Evolutionary conservation across 2,329 filamentous ascomycete genomes (phyloP).

Genomic region (Alternaria incomplexa): DNA sequence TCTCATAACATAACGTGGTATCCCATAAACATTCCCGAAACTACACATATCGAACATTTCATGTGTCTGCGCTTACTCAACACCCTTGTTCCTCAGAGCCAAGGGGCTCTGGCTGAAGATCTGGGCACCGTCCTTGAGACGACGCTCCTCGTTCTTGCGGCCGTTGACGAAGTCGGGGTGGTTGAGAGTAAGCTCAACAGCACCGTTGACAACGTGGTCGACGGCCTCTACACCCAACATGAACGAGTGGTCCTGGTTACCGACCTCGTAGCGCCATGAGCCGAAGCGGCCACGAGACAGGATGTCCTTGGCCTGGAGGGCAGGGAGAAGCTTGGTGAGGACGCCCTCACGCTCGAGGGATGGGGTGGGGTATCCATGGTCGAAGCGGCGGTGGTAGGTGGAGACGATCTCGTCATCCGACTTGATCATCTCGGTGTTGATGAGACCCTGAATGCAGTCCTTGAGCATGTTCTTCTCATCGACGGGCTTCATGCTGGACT

Average conservation of each 20-base stretch:
- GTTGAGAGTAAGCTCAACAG: slow-evolving; percentile 91
- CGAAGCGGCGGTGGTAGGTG: slow-evolving; percentile 96
- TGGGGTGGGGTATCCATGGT: slow-evolving; percentile 97
- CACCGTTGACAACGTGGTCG: slow-evolving; percentile 87
- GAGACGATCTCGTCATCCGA: slow-evolving; percentile 93
- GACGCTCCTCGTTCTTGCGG: slow-evolving; percentile 70
- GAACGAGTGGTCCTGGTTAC: slow-evolving; percentile 97
- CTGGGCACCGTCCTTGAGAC: slow-evolving; percentile 67
- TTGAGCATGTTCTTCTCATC: slow-evolving; percentile 82
- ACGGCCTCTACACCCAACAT: slow-evolving; percentile 95
- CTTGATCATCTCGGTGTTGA: slow-evolving; percentile 98
- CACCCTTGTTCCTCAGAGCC: slow-evolving; percentile 36
- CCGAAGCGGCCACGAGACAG: slow-evolving; percentile 96
- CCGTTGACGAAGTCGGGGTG: slow-evolving; percentile 95
- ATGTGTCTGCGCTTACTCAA: slow-evolving; percentile 20
- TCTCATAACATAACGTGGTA: slow-evolving; percentile 20
- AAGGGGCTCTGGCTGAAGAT: slow-evolving; percentile 55
- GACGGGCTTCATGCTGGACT: slow-evolving; percentile 94
- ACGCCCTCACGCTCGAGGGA: slow-evolving; percentile 94
- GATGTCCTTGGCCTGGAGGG: slow-evolving; percentile 89
- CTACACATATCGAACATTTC: slow-evolving; percentile 18
- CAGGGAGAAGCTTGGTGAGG: slow-evolving; percentile 89
- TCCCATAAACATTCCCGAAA: slow-evolving; percentile 15
- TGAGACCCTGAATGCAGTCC: slow-evolving; percentile 92
- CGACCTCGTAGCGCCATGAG: slow-evolving; percentile 96